phyloP scores from a whole-genome alignment of 2,329 filamentous ascomycete genomes.

The Domatiomyces globalis region DNA sequence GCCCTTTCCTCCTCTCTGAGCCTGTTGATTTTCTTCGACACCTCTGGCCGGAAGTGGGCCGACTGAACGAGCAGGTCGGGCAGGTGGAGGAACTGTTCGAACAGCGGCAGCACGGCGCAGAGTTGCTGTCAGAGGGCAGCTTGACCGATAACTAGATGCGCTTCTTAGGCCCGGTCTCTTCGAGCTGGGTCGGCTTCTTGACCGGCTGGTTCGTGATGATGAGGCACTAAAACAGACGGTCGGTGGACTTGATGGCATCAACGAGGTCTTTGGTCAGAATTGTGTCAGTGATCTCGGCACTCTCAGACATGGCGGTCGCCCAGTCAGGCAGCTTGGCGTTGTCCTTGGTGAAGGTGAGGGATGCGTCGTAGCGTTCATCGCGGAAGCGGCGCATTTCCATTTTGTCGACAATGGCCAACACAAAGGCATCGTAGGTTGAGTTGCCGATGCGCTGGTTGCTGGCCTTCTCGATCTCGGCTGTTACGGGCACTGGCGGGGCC shows the following conservation, averaged over 20 bases:
- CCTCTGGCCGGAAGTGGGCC: constrained; percentile 77
- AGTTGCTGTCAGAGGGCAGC: constrained; percentile 49
- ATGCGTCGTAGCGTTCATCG: constrained; percentile 87
- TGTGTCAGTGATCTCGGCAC: constrained; percentile 78
- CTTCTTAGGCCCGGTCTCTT: constrained; percentile 75
- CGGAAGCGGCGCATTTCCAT: constrained; percentile 77
- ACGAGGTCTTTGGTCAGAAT: constrained; percentile 79
- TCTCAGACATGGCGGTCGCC: constrained; percentile 93
- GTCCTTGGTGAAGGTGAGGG: constrained; percentile 85
- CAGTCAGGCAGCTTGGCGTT: constrained; percentile 76
- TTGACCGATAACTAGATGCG: constrained; percentile 64
- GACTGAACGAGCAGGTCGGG: constrained; percentile 62
- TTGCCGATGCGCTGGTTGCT: constrained; percentile 36
- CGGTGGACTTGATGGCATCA: constrained; percentile 62
- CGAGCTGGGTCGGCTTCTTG: constrained; percentile 71
- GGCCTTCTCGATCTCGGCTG: constrained; percentile 44
- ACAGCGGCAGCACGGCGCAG: constrained; percentile 56
- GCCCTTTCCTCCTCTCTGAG: constrained; percentile 67
- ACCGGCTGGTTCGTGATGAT: constrained; percentile 80
- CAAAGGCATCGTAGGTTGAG: constrained; percentile 70
- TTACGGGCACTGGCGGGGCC: constrained; percentile 46
- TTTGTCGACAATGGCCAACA: constrained; percentile 94
- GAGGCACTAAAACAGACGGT: constrained; percentile 70
- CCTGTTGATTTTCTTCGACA: constrained; percentile 65
- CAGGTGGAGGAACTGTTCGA: constrained; percentile 67